These are phyloP conservation scores for Warburgia ugandensis DNA, from an alignment of 164 flowering plant genomes.

Conservation along the genomic window DNA sequence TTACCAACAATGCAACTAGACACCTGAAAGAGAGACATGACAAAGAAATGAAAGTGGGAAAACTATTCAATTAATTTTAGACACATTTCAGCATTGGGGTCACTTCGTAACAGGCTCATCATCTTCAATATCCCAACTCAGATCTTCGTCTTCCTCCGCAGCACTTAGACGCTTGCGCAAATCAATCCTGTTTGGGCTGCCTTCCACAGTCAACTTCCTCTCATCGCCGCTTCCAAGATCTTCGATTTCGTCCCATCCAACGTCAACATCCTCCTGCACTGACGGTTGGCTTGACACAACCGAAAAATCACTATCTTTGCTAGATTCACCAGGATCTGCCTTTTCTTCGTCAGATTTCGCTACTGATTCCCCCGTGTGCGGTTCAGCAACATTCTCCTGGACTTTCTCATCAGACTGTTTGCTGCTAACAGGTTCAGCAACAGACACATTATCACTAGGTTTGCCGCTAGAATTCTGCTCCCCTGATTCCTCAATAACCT, in stretches of 20 bases:
- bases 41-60: neutral
- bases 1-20: slow-evolving; percentile 5
- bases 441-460: neutral
- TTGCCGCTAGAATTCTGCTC: slow-evolving; percentile 1
- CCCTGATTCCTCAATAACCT: no score
- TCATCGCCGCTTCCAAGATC: slow-evolving; percentile 62
- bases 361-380: slow-evolving; percentile 11
- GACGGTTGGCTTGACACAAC: slow-evolving; percentile 53
- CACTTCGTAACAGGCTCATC: slow-evolving; percentile 54
- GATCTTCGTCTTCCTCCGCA: slow-evolving; percentile 73
- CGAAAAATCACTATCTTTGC: slow-evolving; percentile 50
- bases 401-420: slow-evolving; percentile 11
- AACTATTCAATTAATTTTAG: no score
- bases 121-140: slow-evolving; percentile 90
- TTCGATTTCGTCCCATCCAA: slow-evolving; percentile 95
- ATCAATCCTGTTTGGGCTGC: slow-evolving; percentile 37
- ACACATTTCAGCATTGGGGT: slow-evolving; percentile 3
- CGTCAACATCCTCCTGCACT: slow-evolving; percentile 57
- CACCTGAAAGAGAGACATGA: slow-evolving; percentile 4
- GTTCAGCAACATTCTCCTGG: no score
- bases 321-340: slow-evolving; percentile 29
- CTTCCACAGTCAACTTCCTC: slow-evolving; percentile 21
- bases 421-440: slow-evolving; percentile 13
- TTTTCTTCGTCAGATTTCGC: no score
- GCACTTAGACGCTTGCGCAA: slow-evolving; percentile 53